Evolutionary conservation across 345 rosid species (phyloP).

Genomic region (Moricandia moricandioides): DNA sequence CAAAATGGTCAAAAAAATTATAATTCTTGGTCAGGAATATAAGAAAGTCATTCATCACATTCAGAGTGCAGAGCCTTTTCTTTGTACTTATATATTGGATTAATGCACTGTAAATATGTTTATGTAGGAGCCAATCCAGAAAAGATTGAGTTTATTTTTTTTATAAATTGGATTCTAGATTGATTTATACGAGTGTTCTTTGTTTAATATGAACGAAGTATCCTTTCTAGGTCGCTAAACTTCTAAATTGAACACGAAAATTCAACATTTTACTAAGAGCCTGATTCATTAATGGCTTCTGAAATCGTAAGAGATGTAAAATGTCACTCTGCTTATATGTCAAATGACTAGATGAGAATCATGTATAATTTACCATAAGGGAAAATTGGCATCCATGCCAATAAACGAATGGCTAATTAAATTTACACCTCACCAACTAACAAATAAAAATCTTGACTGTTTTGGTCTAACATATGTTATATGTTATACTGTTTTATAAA

Average conservation of each 20-base stretch:
- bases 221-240: neutral
- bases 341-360: neutral
- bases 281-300: neutral
- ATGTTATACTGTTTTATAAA: no score
- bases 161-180: neutral
- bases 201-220: neutral
- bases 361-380: neutral
- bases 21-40: constrained; percentile 28
- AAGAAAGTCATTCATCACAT: constrained; percentile 18
- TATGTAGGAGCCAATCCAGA: neutral
- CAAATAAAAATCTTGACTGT: no score
- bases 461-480: no score
- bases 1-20: neutral
- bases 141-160: neutral
- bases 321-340: neutral
- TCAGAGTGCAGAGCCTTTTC: neutral
- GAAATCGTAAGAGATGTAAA: neutral
- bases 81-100: neutral
- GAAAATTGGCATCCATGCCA: no score
- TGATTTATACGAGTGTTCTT: neutral
- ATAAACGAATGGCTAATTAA: no score
- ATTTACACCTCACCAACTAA: no score
- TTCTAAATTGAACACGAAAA: neutral
- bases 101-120: neutral
- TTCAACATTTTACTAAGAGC: neutral